Base-by-base conservation (phyloP, 768 basidiomycete species). In the Mrakia hoshinonis region DNA sequence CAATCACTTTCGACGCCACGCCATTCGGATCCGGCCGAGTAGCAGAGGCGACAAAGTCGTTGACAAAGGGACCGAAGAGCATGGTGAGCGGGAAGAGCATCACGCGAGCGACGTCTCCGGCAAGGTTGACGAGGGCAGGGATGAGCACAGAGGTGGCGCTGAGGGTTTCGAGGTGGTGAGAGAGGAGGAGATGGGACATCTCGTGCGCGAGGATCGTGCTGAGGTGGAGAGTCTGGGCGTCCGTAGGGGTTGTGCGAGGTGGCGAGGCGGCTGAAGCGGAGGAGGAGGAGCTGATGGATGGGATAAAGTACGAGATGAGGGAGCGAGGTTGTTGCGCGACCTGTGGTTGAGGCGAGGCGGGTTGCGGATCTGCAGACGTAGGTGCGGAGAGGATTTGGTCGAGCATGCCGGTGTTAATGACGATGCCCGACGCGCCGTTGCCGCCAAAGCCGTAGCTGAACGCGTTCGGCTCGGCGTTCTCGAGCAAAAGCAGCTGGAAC, bases 201-300 rank as follows among this genome's bases (percentile, higher is more conserved):
- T 99, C 96, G 77, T 99, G 96, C 1, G 93, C 87, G 4, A 99
- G 84, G 1, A 99, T 85, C 69, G 91, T 87, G 1, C 96, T 93
- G 3, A 99, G 85, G 67, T 92, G 88, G 3, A 89, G 81, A 0
- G 91, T 94, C 79, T 97, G 93, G 70, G 91, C 87, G 54, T 84
- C 81, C 0, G 90, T 90, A 2, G 91, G 84, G 85, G 24, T 38
- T 52, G 34, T 48, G 22, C 22, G 31, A 3, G 52, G 4, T 60
- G 67, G 31, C n/a, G 26, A 18, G 39, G 20, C 29, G 60, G 22
- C 36, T 3, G 39, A 36, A 10, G 51, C 29, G 36, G 2, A n/a
- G 34, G 49, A 36, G 5, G 54, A 6, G 13, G 31, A 55, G 18
- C 43, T 7, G 22, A n/a, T 15, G 36, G 15, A 3, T 26, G 62